These are phyloP conservation scores for Pisolithus albus DNA, from an alignment of 768 basidiomycete species.

Conservation along the genomic window DNA sequence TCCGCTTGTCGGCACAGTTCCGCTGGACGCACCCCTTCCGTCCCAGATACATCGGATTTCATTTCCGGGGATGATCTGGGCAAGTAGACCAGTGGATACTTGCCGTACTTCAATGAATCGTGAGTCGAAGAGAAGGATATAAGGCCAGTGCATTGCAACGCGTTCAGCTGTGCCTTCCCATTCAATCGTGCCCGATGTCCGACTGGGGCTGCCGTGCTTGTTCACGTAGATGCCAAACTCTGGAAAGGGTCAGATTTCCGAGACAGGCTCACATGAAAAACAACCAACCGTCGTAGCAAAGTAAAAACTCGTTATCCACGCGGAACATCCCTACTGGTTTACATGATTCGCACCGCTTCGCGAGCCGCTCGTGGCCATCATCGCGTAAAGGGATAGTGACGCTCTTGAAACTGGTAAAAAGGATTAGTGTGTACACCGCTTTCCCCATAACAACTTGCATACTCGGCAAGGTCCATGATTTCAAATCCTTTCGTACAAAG, in stretches of 20 bases:
- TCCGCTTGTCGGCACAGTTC: conserved; percentile 20
- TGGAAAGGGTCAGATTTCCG: conserved; percentile 22
- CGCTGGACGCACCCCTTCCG: conserved; percentile 46
- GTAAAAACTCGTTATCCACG: conserved; percentile 80
- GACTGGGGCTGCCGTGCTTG: conserved; percentile 83
- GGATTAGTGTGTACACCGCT: background rate
- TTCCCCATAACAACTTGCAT: conserved; percentile 22
- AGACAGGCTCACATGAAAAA: background rate
- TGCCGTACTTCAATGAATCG: conserved; percentile 90
- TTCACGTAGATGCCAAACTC: conserved; percentile 92
- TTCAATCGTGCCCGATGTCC: conserved; percentile 67
- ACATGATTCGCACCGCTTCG: conserved; percentile 75
- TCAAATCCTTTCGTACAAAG: conserved; percentile 93
- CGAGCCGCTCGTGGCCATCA: conserved; percentile 59
- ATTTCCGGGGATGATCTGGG: conserved; percentile 74
- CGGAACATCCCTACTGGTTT: conserved; percentile 88
- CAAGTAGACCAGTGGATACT: conserved; percentile 69
- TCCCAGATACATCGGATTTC: conserved; percentile 90
- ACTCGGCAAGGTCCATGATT: conserved; percentile 95
- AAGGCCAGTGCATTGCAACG: conserved; percentile 85
- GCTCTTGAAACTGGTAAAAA: conserved; percentile 61
- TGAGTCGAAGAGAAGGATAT: conserved; percentile 79
- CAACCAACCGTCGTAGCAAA: conserved; percentile 77
- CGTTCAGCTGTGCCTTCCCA: conserved; percentile 92
- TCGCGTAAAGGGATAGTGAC: conserved; percentile 85